Conservation (phyloP, 306 rosid species). For the Castanospermum australe region DNA sequence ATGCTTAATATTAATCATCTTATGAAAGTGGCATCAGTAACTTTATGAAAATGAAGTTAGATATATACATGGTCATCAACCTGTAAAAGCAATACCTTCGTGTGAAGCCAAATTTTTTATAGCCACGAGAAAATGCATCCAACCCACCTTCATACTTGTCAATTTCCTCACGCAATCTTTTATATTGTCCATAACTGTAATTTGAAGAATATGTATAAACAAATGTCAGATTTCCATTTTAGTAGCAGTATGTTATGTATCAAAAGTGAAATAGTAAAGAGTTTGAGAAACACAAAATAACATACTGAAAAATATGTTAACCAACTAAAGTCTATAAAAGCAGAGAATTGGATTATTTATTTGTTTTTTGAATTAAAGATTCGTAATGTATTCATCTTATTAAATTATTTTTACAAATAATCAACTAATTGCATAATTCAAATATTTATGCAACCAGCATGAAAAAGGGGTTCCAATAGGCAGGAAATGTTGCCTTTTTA, state of each 20-base stretch:
- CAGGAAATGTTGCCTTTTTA: background rate
- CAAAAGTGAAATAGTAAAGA: background rate
- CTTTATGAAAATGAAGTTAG: background rate
- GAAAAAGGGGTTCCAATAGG: background rate
- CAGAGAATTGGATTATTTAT: slow-evolving; percentile 7
- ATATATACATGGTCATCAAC: background rate
- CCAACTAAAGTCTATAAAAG: slow-evolving; percentile 4
- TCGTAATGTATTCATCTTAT: background rate
- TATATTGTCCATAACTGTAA: slow-evolving; percentile 75
- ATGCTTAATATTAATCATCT: background rate
- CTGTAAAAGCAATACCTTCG: slow-evolving; percentile 58
- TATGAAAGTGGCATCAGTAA: background rate
- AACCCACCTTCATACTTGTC: slow-evolving; percentile 91
- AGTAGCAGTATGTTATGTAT: background rate
- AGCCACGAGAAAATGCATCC: slow-evolving; percentile 94
- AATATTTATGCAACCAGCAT: background rate
- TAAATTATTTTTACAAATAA: background rate
- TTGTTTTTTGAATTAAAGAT: background rate
- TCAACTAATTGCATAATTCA: background rate
- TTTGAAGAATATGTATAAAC: slow-evolving; percentile 23
- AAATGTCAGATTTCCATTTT: slow-evolving; percentile 16
- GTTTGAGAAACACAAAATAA: background rate
- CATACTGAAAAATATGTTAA: background rate
- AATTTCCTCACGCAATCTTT: slow-evolving; percentile 69
- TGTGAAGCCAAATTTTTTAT: slow-evolving; percentile 85